phyloP scores from a whole-genome alignment of 2,329 filamentous ascomycete species.

The Colletotrichum limetticola region DNA sequence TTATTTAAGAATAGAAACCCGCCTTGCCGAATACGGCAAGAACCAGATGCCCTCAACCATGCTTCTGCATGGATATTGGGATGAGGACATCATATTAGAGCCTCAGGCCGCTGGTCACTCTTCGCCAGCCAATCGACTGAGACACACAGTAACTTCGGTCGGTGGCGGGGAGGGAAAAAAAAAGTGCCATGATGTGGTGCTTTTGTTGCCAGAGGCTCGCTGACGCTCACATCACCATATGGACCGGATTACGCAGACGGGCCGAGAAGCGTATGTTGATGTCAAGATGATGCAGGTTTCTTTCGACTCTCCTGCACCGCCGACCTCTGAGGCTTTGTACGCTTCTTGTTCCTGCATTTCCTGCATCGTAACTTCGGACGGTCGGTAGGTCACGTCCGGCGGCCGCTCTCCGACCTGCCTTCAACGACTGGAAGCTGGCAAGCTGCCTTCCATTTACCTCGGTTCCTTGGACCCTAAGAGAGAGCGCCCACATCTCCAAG shows the following conservation, averaged over 20 bases:
- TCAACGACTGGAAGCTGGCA: not conserved
- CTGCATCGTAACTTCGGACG: slow-evolving; percentile 1
- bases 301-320: slow-evolving; percentile 11
- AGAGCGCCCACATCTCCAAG: slow-evolving; percentile 1
- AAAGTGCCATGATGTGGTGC: slow-evolving; percentile 11
- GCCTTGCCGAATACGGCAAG: slow-evolving; percentile 28
- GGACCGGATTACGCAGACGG: slow-evolving; percentile 22
- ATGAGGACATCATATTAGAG: slow-evolving; percentile 7
- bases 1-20: slow-evolving; percentile 36
- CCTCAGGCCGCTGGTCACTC: slow-evolving; percentile 8
- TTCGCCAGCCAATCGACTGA: slow-evolving; percentile 19
- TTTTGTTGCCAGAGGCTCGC: not conserved
- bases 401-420: not conserved
- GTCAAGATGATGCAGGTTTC: slow-evolving; percentile 10
- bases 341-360: slow-evolving; percentile 18
- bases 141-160: slow-evolving; percentile 22
- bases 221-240: slow-evolving; percentile 14
- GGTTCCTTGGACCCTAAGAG: not conserved
- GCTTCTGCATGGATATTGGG: slow-evolving; percentile 6
- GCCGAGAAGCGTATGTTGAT: slow-evolving; percentile 11
- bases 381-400: not conserved
- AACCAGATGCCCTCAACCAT: slow-evolving; percentile 18
- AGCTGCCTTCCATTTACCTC: not conserved
- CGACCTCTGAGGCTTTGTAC: slow-evolving; percentile 5
- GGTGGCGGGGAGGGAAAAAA: not conserved